phyloP scores from a whole-genome alignment of 768 basidiomycete species.

The Psilocybe sp. region DNA sequence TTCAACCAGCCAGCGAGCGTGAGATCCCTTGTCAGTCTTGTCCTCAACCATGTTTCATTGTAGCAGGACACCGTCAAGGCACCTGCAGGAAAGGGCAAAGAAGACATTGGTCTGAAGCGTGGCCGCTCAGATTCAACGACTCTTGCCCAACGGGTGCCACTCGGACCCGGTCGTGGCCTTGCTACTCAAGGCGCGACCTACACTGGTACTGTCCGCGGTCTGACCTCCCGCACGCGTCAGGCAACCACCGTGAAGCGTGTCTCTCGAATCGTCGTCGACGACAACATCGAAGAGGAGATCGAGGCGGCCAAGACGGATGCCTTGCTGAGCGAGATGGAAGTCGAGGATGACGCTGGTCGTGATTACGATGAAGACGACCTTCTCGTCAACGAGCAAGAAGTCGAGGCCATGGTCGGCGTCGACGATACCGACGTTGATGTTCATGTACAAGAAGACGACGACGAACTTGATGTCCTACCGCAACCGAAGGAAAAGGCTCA shows the following conservation, averaged over 20 bases:
- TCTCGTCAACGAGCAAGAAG: slow-evolving; percentile 50
- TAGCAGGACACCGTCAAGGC: slow-evolving; percentile 48
- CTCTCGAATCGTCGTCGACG: slow-evolving; percentile 39
- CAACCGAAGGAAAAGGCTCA: slow-evolving; percentile 35
- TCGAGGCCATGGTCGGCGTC: slow-evolving; percentile 62
- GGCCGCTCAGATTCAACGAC: slow-evolving; percentile 64
- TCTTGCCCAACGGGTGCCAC: slow-evolving; percentile 66
- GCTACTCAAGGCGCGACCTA: slow-evolving; percentile 41
- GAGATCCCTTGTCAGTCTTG: not conserved
- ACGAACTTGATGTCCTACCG: slow-evolving; percentile 22
- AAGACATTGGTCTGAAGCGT: slow-evolving; percentile 61
- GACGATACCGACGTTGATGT: slow-evolving; percentile 43
- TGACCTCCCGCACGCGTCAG: slow-evolving; percentile 27
- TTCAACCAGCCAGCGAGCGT: slow-evolving; percentile 3
- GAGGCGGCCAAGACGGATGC: slow-evolving; percentile 25
- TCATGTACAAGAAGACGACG: slow-evolving; percentile 27
- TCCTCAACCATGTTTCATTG: slow-evolving; percentile 1
- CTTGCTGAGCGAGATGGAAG: slow-evolving; percentile 58
- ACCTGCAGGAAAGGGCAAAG: slow-evolving; percentile 60
- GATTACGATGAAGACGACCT: slow-evolving; percentile 42
- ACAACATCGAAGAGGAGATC: slow-evolving; percentile 39
- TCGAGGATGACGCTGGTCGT: slow-evolving; percentile 42
- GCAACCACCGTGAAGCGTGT: slow-evolving; percentile 32
- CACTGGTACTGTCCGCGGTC: slow-evolving; percentile 34
- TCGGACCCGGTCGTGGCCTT: slow-evolving; percentile 55